Conservation (phyloP, 139 green algal species). For the Nannochloris sp. region DNA sequence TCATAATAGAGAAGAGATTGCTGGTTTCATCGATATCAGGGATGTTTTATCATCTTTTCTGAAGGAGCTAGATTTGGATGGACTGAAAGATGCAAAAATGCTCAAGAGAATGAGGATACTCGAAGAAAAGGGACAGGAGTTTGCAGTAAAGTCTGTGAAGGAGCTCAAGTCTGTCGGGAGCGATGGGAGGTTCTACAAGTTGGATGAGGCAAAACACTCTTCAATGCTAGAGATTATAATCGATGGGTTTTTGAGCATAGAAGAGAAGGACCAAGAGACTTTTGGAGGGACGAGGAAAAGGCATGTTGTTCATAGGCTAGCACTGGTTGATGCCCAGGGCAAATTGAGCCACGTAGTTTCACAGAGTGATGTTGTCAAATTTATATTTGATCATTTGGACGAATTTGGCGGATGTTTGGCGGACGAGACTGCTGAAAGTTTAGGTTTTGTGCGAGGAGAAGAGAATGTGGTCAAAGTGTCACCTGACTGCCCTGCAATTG, state of each 20-base stretch:
- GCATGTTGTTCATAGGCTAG: conserved; percentile 37
- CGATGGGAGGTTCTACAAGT: conserved; percentile 56
- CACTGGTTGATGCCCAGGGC: conserved; percentile 25
- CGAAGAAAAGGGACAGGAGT: conserved; percentile 22
- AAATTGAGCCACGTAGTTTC: conserved; percentile 31
- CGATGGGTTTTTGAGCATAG: conserved; percentile 47
- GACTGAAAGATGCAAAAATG: conserved; percentile 36
- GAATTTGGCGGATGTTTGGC: conserved; percentile 26
- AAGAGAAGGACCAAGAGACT: conserved; percentile 13
- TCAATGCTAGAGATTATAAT: conserved; percentile 55
- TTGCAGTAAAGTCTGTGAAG: conserved; percentile 29
- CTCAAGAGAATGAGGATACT: conserved; percentile 49
- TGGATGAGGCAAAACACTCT: conserved; percentile 18
- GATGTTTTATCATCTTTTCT: conserved; percentile 54
- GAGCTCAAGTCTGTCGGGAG: conserved; percentile 40
- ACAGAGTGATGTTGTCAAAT: conserved; percentile 46
- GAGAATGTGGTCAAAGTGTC: conserved; percentile 30
- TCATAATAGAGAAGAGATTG: conserved; percentile 13
- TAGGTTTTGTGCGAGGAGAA: conserved; percentile 36
- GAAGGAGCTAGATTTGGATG: conserved; percentile 22
- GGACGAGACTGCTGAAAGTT: conserved; percentile 26
- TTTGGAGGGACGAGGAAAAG: conserved; percentile 20
- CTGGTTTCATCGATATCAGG: conserved; percentile 57
- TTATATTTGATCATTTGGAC: conserved; percentile 26
- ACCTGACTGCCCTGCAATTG: conserved; percentile 44